phyloP scores from a whole-genome alignment of 805 yeast genomes.

The Starmerella tilneyi region DNA sequence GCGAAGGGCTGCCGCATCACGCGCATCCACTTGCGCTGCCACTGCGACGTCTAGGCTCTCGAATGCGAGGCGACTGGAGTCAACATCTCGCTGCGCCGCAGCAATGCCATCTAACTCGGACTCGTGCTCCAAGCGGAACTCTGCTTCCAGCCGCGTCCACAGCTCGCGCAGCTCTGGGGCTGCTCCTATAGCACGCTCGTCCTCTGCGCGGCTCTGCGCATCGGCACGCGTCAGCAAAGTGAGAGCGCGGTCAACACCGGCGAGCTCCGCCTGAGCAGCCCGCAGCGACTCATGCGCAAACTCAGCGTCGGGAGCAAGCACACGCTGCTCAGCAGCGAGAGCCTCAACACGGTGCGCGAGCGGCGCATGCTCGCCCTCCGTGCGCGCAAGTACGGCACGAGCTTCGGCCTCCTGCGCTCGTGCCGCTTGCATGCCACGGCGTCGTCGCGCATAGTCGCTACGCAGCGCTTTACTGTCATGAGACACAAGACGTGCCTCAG shows the following conservation, averaged over 20 bases:
- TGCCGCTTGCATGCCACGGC: slow-evolving; percentile 16
- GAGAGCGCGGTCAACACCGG: slow-evolving; percentile 7
- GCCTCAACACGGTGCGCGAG: slow-evolving; percentile 14
- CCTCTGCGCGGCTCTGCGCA: slow-evolving; percentile 4
- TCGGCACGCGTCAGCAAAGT: slow-evolving; percentile 11
- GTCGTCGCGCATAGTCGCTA: slow-evolving; percentile 20
- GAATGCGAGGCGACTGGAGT: background rate
- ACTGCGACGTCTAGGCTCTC: slow-evolving; percentile 5
- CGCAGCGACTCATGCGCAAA: slow-evolving; percentile 15
- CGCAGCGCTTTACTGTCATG: slow-evolving; percentile 13
- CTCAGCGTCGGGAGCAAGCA: slow-evolving; percentile 16
- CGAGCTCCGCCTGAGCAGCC: background rate
- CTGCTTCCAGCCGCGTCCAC: slow-evolving; percentile 12
- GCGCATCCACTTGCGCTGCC: slow-evolving; percentile 3
- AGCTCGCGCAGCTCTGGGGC: slow-evolving; percentile 4
- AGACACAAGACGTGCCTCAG: slow-evolving; percentile 9
- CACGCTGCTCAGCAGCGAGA: slow-evolving; percentile 16
- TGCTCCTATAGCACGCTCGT: background rate
- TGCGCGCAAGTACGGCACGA: slow-evolving; percentile 4
- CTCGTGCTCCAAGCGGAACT: slow-evolving; percentile 10
- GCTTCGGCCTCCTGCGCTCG: slow-evolving; percentile 18
- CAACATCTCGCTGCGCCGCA: background rate
- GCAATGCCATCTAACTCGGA: slow-evolving; percentile 12
- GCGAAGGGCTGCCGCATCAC: slow-evolving; percentile 3
- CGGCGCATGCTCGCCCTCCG: slow-evolving; percentile 15